These are phyloP conservation scores for Blastobotrys arbuscula DNA, from an alignment of 1,139 yeast species.

Conservation along the genomic window DNA sequence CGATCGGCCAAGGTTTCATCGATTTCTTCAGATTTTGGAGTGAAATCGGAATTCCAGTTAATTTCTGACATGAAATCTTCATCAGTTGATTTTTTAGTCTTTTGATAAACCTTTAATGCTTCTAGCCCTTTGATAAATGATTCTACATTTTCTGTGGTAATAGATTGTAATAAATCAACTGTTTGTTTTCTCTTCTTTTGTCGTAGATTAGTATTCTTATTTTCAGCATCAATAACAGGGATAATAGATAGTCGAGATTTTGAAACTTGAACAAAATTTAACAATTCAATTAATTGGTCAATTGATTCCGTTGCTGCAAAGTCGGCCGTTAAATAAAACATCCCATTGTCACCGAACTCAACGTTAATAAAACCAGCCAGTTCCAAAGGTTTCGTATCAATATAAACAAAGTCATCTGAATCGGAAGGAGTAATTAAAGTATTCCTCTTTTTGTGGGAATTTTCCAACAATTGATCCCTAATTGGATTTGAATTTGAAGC, in stretches of 20 bases:
- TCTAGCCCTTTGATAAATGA: slow-evolving; percentile 4
- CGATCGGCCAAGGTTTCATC: not conserved
- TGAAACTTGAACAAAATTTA: slow-evolving; percentile 25
- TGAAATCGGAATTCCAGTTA: slow-evolving; percentile 5
- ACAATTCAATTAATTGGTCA: slow-evolving; percentile 41
- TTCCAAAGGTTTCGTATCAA: slow-evolving; percentile 20
- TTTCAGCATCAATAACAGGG: slow-evolving; percentile 13
- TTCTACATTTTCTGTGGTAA: not conserved
- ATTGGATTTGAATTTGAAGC: slow-evolving; percentile 16
- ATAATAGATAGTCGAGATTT: slow-evolving; percentile 2
- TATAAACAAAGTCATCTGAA: slow-evolving; percentile 15
- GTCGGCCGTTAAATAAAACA: slow-evolving; percentile 43
- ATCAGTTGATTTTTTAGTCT: not conserved
- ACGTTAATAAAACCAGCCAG: slow-evolving; percentile 13
- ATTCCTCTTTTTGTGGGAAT: slow-evolving; percentile 28
- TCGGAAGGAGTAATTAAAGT: slow-evolving; percentile 35
- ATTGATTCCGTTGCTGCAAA: slow-evolving; percentile 37
- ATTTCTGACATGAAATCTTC: not conserved
- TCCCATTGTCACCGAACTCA: not conserved
- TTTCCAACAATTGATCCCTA: slow-evolving; percentile 24
- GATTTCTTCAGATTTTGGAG: not conserved
- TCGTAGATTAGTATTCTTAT: slow-evolving; percentile 8
- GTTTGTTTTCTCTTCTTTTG: slow-evolving; percentile 2
- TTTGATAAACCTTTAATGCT: slow-evolving; percentile 4
- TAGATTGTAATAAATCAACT: slow-evolving; percentile 9